Base-by-base conservation (phyloP, 805 yeast species). In the Sungouiozyma intestinalis region DNA sequence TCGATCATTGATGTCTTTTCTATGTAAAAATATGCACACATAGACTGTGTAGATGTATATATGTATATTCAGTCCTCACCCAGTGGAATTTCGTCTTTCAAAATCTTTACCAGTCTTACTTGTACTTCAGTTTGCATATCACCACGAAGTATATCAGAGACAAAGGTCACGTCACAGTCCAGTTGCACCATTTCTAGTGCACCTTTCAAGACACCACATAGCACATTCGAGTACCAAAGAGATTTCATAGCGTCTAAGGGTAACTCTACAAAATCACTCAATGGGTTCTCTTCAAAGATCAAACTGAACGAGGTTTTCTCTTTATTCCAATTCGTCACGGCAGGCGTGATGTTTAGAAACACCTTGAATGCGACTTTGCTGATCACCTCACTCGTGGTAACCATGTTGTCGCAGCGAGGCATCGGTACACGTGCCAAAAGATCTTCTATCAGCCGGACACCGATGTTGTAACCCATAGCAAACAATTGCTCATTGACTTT, bases 11-110 rank as follows among this genome's bases (percentile, higher is more conserved):
- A 3, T 33, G 13, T n/a, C n/a, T n/a, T n/a, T n/a, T n/a, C n/a
- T 15, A 17, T 7, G 18, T 15, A 6, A n/a, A 7, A 16, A 17
- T 35, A 35, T 16, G 5, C 5, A 35, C n/a, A 5, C 24, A 35
- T 8, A 8, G 8, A 37, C n/a, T 7, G 40, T 13, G 34, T 8
- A 20, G 16, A 16, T 4, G 5, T 21, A 20, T 19, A 38, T 27
- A 27, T 27, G 32, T 11, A 33, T 16, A 4, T 9, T 53, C 61
- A 81, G 49, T 88, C 96, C 62, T 92, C 97, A 18, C 97, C 98
- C 4, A 94, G 94, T 13, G 98, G 98, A 36, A 92, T 81, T 65
- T 92, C 98, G 58, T 92, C 98, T 56, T 83, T 86, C 51, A 90
- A 66, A 2, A 86, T 73, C 52, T 73, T 79, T 38, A 78, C 67